phyloP scores from a whole-genome alignment of 176 grass and related monocot species.

The Stipa capillata region DNA sequence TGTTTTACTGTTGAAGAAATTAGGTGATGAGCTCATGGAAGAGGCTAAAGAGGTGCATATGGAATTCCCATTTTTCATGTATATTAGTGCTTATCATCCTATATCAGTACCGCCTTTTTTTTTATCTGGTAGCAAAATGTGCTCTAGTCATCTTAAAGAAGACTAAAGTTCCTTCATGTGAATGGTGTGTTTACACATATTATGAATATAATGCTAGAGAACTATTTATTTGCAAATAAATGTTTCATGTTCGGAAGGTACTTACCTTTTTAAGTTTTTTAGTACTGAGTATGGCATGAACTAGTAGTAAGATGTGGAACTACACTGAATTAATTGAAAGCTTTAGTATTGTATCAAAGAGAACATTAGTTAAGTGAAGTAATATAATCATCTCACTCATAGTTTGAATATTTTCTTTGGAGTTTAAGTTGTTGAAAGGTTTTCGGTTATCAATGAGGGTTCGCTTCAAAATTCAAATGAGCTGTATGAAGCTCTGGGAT shows the following conservation, averaged over 20 bases:
- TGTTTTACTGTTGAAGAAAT: conserved; percentile 86
- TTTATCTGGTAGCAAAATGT: conserved; percentile 7
- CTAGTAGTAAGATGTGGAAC: neutral
- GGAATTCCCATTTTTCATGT: neutral
- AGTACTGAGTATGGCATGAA: neutral
- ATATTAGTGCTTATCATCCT: neutral
- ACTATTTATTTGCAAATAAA: neutral
- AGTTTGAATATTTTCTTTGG: neutral
- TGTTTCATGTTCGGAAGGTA: neutral
- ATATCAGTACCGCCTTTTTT: neutral
- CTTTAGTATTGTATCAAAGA: neutral
- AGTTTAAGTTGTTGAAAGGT: neutral
- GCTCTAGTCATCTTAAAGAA: conserved; percentile 1
- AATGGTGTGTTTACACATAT: neutral
- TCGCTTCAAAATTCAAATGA: conserved; percentile 6
- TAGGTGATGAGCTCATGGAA: conserved; percentile 94
- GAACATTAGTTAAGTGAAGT: neutral
- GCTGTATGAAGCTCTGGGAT: neutral
- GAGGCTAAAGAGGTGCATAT: conserved; percentile 86
- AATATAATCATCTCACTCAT: neutral
- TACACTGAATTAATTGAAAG: neutral
- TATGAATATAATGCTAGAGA: neutral
- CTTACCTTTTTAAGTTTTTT: neutral
- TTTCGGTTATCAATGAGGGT: neutral
- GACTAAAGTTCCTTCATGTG: neutral